These are phyloP conservation scores for Lithohypha guttulata DNA, from an alignment of 2,329 filamentous ascomycete genomes.

Conservation along the genomic window DNA sequence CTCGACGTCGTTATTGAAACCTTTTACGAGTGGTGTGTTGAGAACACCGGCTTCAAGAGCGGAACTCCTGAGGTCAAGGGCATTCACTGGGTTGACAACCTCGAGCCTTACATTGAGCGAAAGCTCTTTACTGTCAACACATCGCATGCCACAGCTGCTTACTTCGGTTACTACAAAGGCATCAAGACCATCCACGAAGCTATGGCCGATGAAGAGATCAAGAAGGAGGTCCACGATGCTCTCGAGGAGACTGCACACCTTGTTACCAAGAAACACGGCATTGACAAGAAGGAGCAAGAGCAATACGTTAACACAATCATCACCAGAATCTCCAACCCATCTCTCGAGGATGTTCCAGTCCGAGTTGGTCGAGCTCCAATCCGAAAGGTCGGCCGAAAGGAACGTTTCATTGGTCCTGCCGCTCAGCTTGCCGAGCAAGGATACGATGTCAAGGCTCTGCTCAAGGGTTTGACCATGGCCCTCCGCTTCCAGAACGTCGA, in stretches of 20 bases:
- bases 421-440: conserved; percentile 76
- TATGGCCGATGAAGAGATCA: conserved; percentile 68
- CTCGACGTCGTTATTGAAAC: conserved; percentile 93
- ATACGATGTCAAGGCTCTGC: conserved; percentile 59
- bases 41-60: conserved; percentile 68
- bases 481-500: conserved; percentile 93
- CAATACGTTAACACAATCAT: conserved; percentile 89
- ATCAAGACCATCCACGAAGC: conserved; percentile 86
- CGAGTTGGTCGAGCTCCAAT: conserved; percentile 91
- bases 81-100: conserved; percentile 84
- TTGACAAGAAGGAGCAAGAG: conserved; percentile 62
- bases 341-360: conserved; percentile 71
- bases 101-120: conserved; percentile 93
- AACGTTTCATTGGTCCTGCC: conserved; percentile 90
- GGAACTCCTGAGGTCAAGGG: conserved; percentile 67
- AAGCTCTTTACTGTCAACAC: conserved; percentile 99
- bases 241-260: conserved; percentile 77
- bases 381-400: conserved; percentile 86
- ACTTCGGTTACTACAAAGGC: conserved; percentile 80
- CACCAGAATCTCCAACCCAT: conserved; percentile 82
- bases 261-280: conserved; percentile 78
- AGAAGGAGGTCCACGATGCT: conserved; percentile 65
- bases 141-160: conserved; percentile 87
- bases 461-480: conserved; percentile 80
- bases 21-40: conserved; percentile 98